phyloP scores from a whole-genome alignment of 2,329 filamentous ascomycete genomes.

The Lachnellula cervina region DNA sequence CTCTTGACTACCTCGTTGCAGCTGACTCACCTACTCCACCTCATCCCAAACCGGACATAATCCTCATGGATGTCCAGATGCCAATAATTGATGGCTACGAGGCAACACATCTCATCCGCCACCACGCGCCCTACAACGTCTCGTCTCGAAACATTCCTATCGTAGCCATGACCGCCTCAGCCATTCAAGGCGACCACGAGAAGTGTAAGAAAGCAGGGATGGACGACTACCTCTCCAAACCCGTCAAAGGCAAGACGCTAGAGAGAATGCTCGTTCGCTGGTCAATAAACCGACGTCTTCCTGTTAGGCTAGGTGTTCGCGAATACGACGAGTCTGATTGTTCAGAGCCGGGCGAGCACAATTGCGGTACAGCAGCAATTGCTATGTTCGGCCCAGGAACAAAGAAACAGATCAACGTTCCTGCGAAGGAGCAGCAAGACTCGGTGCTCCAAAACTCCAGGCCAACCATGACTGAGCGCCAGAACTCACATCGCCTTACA shows the following conservation, averaged over 20 bases:
- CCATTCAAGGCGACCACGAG: slow-evolving; percentile 71
- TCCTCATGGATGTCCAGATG: slow-evolving; percentile 76
- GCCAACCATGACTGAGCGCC: slow-evolving; percentile 19
- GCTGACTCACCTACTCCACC: slow-evolving; percentile 37
- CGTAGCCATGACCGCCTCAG: slow-evolving; percentile 76
- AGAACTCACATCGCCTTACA: slow-evolving; percentile 21
- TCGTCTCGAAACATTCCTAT: slow-evolving; percentile 62
- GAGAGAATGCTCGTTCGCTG: slow-evolving; percentile 70
- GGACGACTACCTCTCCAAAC: slow-evolving; percentile 72
- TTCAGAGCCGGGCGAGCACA: slow-evolving; percentile 21
- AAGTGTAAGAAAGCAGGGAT: slow-evolving; percentile 70
- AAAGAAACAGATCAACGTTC: too few species aligned
- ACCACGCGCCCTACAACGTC: slow-evolving; percentile 59
- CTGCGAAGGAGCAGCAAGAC: not conserved
- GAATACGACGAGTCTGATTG: slow-evolving; percentile 23
- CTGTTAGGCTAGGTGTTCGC: slow-evolving; percentile 1
- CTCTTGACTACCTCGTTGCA: slow-evolving; percentile 64
- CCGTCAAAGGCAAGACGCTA: slow-evolving; percentile 62
- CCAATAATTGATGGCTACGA: slow-evolving; percentile 73
- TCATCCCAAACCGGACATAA: slow-evolving; percentile 56
- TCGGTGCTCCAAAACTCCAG: not conserved
- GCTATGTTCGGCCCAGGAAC: slow-evolving; percentile 19
- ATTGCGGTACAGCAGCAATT: slow-evolving; percentile 17
- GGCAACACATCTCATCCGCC: slow-evolving; percentile 68
- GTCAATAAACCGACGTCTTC: slow-evolving; percentile 45